These are phyloP conservation scores for Prunus yedoensis DNA, from an alignment of 331 rosid genomes.

Conservation along the genomic window DNA sequence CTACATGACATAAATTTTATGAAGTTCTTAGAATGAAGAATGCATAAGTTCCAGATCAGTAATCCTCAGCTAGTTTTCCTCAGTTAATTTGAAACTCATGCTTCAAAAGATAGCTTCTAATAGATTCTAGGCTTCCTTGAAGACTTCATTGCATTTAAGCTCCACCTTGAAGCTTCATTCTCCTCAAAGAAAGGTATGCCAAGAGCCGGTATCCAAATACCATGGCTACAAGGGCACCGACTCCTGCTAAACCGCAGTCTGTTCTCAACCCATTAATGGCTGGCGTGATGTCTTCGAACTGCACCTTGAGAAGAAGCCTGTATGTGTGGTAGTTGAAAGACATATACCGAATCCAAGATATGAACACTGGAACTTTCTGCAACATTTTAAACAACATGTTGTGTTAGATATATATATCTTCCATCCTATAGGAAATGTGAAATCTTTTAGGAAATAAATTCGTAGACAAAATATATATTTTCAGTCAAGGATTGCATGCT, in stretches of 20 bases:
- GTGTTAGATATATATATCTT: not conserved
- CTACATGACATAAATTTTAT: conserved; percentile 11
- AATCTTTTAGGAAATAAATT: not conserved
- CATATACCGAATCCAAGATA: conserved; percentile 84
- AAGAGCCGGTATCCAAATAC: conserved; percentile 85
- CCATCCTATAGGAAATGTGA: not conserved
- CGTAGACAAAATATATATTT: not conserved
- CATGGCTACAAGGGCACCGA: conserved; percentile 72
- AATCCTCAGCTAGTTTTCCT: conserved; percentile 19
- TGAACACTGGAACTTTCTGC: conserved; percentile 83
- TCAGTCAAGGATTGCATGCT: not conserved
- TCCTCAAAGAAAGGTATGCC: conserved; percentile 80
- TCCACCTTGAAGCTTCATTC: conserved; percentile 71
- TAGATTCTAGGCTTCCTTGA: conserved; percentile 1
- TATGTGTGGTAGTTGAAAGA: conserved; percentile 99
- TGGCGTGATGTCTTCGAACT: conserved; percentile 55
- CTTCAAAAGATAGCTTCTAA: not conserved
- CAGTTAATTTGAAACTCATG: conserved; percentile 14
- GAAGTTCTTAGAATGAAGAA: not conserved
- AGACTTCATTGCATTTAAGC: conserved; percentile 23
- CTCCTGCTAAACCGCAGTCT: conserved; percentile 60
- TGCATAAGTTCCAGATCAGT: not conserved
- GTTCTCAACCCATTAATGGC: conserved; percentile 53
- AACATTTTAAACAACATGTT: conserved; percentile 6
- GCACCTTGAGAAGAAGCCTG: conserved; percentile 86